Conservation (phyloP, 169 alveolate species). For the Plasmodium ovale region DNA sequence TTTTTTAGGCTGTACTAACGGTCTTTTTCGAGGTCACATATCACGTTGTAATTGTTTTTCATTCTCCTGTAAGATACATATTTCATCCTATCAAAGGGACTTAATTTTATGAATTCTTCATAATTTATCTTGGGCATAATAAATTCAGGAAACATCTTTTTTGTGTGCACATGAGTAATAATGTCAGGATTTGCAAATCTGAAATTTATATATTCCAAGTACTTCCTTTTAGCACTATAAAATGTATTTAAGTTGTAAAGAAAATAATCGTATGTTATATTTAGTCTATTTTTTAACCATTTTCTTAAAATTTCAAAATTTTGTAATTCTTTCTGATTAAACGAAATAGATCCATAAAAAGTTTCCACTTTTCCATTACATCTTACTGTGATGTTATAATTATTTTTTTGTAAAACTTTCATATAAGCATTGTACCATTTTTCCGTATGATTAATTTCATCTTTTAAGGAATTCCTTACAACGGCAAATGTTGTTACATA, state of each 20-base stretch:
- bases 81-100: conserved; percentile 5
- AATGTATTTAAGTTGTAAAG: conserved; percentile 29
- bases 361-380: conserved; percentile 31
- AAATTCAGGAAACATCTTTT: neutral
- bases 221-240: conserved; percentile 59
- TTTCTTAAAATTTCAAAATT: conserved; percentile 45
- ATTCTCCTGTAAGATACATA: conserved; percentile 12
- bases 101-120: neutral
- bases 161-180: neutral
- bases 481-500: conserved; percentile 66
- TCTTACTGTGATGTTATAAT: conserved; percentile 30
- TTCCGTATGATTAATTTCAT: conserved; percentile 21
- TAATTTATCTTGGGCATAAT: neutral
- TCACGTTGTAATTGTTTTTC: neutral
- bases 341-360: conserved; percentile 19
- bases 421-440: conserved; percentile 50
- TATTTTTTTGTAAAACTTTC: conserved; percentile 55
- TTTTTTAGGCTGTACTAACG: conserved; percentile 5
- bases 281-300: conserved; percentile 11
- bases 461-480: conserved; percentile 29
- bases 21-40: conserved; percentile 26
- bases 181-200: conserved; percentile 12
- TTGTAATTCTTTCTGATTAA: conserved; percentile 18
- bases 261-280: conserved; percentile 55
- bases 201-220: conserved; percentile 39